Evolutionary conservation across 495 filamentous ascomycete genomes (phyloP).

Genomic region (Amniculicola lignicola): DNA sequence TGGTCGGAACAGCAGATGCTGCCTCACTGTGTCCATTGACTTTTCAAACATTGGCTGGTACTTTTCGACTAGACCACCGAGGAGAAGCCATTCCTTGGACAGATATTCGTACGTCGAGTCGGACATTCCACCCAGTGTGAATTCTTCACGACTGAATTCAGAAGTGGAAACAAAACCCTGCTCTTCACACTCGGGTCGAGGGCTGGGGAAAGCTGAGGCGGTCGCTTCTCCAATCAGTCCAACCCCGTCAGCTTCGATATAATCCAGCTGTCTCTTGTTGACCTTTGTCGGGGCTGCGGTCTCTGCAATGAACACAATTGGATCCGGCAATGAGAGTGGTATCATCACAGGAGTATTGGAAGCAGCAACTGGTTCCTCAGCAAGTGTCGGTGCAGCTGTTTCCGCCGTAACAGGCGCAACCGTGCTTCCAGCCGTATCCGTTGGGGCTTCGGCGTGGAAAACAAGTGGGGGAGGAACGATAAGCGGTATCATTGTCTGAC

Average conservation of each 20-base stretch:
- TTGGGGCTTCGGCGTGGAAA: not conserved
- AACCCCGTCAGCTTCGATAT: not conserved
- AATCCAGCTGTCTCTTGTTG: conserved; percentile 25
- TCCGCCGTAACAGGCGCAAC: not conserved
- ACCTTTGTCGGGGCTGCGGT: not conserved
- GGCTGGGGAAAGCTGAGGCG: not conserved
- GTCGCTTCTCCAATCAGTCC: not conserved
- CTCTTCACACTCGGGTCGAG: conserved; percentile 35
- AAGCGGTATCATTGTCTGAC: too few relatives aligned
- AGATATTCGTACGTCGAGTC: conserved; percentile 96
- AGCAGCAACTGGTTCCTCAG: not conserved
- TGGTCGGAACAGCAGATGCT: conserved; percentile 78
- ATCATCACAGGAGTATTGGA: not conserved
- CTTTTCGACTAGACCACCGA: conserved; percentile 77
- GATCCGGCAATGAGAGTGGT: too few relatives aligned
- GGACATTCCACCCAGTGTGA: conserved; percentile 76
- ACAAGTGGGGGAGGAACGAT: not conserved
- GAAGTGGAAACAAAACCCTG: conserved; percentile 36
- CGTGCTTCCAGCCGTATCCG: not conserved
- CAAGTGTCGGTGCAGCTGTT: not conserved
- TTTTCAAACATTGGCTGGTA: conserved; percentile 80
- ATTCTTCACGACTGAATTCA: conserved; percentile 45
- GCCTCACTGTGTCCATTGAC: conserved; percentile 64
- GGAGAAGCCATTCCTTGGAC: conserved; percentile 75
- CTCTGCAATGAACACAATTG: not conserved